Conservation (phyloP, 164 flowering plant genomes). For the Aristolochia fimbriata region DNA sequence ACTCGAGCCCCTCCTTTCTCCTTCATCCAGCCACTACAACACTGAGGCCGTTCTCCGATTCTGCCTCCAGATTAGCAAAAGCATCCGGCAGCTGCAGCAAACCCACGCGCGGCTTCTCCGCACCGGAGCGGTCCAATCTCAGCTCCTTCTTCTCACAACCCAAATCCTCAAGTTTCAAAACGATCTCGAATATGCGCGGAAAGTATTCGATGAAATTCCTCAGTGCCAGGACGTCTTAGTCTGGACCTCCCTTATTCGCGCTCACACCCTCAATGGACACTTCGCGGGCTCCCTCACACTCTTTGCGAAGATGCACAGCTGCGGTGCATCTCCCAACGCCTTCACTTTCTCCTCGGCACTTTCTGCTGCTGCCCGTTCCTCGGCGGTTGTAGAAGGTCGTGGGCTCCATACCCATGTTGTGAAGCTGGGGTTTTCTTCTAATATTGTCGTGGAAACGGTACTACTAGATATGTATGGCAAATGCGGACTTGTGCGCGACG, state of each 20-base stretch:
- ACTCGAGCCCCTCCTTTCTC: constrained; percentile 2
- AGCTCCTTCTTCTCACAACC: constrained; percentile 11
- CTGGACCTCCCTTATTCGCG: constrained; percentile 10
- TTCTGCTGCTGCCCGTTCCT: constrained; percentile 4
- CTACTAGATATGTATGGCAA: constrained; percentile 25
- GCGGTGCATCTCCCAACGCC: constrained; percentile 1
- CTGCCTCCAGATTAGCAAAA: constrained; percentile 18
- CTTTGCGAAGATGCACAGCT: constrained; percentile 5
- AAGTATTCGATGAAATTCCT: constrained; percentile 9
- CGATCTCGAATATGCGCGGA: constrained; percentile 5
- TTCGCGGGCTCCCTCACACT: constrained; percentile 3
- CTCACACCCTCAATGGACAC: constrained; percentile 2
- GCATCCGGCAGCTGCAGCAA: constrained; percentile 22
- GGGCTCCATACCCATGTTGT: constrained; percentile 2
- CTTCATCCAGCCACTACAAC: constrained; percentile 3
- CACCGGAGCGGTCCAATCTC: constrained; percentile 10
- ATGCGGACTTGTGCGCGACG: constrained; percentile 8
- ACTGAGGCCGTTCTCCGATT: constrained; percentile 11
- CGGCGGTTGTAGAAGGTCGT: constrained; percentile 4
- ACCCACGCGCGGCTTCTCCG: constrained; percentile 22
- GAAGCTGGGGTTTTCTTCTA: constrained; percentile 14
- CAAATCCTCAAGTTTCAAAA: constrained; percentile 14
- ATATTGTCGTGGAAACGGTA: constrained; percentile 30
- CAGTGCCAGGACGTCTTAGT: constrained; percentile 3
- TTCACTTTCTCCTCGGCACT: constrained; percentile 11